Conservation (phyloP, 345 rosid species). For the Dimocarpus longan region DNA sequence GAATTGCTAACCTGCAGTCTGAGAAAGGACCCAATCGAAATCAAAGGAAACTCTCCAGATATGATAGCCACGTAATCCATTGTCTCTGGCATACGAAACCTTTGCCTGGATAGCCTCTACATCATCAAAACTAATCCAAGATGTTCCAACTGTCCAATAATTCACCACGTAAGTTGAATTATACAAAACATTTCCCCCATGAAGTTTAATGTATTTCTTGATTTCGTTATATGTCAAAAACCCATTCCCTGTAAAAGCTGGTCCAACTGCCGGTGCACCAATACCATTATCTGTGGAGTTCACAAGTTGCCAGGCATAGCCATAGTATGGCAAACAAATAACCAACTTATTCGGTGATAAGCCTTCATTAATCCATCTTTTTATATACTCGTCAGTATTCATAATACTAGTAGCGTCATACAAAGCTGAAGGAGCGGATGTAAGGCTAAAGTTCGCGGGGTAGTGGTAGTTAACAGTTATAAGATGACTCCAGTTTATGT, state of each 20-base stretch:
- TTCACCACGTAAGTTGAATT: slow-evolving; percentile 20
- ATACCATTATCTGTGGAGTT: too few relatives aligned
- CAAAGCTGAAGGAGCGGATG: slow-evolving; percentile 25
- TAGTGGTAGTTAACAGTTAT: slow-evolving; percentile 22
- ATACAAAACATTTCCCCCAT: slow-evolving; percentile 30
- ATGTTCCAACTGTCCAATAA: slow-evolving; percentile 34
- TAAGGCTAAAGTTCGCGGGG: slow-evolving; percentile 20
- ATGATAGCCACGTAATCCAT: slow-evolving; percentile 40
- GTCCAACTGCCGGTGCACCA: background rate
- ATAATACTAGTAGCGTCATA: slow-evolving; percentile 17
- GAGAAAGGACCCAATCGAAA: slow-evolving; percentile 42
- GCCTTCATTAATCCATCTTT: slow-evolving; percentile 5
- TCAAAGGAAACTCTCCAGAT: slow-evolving; percentile 38
- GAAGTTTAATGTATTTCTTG: slow-evolving; percentile 24
- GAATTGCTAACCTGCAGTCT: slow-evolving; percentile 26
- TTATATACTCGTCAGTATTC: slow-evolving; percentile 19
- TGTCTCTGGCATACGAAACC: slow-evolving; percentile 38
- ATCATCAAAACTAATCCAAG: slow-evolving; percentile 52
- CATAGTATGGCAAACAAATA: too few relatives aligned
- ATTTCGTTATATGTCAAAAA: slow-evolving; percentile 28
- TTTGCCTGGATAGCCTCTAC: slow-evolving; percentile 42
- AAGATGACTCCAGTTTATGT: slow-evolving; percentile 31
- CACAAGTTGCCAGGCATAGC: too few relatives aligned
- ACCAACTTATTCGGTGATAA: slow-evolving; percentile 14
- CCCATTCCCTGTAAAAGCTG: slow-evolving; percentile 13